These are phyloP conservation scores for Cyanidioschyzon merolae DNA, from an alignment of 23 red algal genomes.

Conservation along the genomic window DNA sequence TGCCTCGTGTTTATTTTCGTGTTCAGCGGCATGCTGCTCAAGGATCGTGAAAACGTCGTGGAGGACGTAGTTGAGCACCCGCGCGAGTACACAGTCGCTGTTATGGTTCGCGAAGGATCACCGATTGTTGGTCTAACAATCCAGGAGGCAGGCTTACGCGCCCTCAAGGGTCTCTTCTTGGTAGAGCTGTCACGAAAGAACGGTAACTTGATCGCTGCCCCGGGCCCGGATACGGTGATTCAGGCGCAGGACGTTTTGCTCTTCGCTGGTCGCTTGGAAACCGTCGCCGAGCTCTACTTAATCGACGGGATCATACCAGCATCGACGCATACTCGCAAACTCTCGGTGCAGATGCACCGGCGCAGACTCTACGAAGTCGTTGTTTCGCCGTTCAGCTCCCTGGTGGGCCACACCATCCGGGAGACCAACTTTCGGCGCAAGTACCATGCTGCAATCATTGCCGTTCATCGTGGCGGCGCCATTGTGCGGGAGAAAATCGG, in stretches of 20 bases:
- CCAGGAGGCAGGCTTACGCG: constrained; percentile 68
- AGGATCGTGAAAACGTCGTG: constrained; percentile 40
- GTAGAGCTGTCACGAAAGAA: constrained; percentile 65
- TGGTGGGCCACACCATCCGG: constrained; percentile 48
- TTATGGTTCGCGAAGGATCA: constrained; percentile 42
- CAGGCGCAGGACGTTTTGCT: constrained; percentile 54
- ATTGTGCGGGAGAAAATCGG: constrained; percentile 78
- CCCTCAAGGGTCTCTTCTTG: constrained; percentile 64
- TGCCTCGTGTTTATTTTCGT: constrained; percentile 53
- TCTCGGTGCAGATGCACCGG: constrained; percentile 57
- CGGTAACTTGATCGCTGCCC: constrained; percentile 54
- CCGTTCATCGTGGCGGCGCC: constrained; percentile 70
- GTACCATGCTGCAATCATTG: constrained; percentile 72
- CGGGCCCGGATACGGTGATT: constrained; percentile 56
- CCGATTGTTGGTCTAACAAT: constrained; percentile 82
- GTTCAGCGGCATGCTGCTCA: constrained; percentile 33
- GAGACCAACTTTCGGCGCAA: constrained; percentile 65
- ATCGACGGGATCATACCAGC: constrained; percentile 79
- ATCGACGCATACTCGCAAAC: constrained; percentile 56
- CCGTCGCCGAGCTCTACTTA: constrained; percentile 75
- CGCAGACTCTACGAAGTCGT: constrained; percentile 70
- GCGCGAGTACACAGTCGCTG: constrained; percentile 71
- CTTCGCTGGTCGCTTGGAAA: constrained; percentile 82
- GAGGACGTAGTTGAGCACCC: constrained; percentile 62
- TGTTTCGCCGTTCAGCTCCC: constrained; percentile 48